phyloP scores from a whole-genome alignment of 331 rosid species.

The Acacia pycnantha region DNA sequence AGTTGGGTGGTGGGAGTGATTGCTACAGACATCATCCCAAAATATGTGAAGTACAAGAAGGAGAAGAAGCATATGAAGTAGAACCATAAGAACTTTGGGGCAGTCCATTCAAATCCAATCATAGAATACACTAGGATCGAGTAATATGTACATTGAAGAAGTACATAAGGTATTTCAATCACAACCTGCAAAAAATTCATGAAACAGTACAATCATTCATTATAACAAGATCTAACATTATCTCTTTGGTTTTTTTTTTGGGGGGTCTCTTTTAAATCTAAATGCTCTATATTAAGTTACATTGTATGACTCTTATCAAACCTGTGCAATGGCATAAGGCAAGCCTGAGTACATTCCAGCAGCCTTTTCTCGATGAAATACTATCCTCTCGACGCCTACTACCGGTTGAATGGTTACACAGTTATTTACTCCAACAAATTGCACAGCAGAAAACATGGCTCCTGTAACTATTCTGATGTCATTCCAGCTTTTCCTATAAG shows the following conservation, averaged over 20 bases:
- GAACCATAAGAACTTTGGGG: constrained; percentile 79
- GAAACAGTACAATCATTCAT: neutral
- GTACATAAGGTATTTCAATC: constrained; percentile 69
- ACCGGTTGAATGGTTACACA: constrained; percentile 87
- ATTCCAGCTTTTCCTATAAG: constrained; percentile 41
- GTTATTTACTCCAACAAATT: constrained; percentile 79
- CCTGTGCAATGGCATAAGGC: constrained; percentile 92
- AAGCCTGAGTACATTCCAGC: constrained; percentile 96
- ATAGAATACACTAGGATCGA: constrained; percentile 69
- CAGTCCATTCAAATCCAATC: constrained; percentile 81
- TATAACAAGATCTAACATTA: neutral
- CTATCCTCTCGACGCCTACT: constrained; percentile 81
- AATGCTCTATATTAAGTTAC: neutral
- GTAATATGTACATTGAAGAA: constrained; percentile 58
- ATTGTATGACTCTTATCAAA: neutral
- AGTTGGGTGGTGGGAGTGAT: constrained; percentile 91
- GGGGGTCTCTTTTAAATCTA: neutral
- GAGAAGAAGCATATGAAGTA: constrained; percentile 79
- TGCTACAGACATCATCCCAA: constrained; percentile 95
- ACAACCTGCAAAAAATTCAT: constrained; percentile 52
- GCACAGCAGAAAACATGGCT: constrained; percentile 67
- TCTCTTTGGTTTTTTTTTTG: neutral
- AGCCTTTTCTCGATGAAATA: constrained; percentile 88
- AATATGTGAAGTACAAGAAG: constrained; percentile 92
- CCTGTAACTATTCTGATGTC: constrained; percentile 66